Conservation (phyloP, 2,329 filamentous ascomycete species). For the Hymenoscyphus salicellus region DNA sequence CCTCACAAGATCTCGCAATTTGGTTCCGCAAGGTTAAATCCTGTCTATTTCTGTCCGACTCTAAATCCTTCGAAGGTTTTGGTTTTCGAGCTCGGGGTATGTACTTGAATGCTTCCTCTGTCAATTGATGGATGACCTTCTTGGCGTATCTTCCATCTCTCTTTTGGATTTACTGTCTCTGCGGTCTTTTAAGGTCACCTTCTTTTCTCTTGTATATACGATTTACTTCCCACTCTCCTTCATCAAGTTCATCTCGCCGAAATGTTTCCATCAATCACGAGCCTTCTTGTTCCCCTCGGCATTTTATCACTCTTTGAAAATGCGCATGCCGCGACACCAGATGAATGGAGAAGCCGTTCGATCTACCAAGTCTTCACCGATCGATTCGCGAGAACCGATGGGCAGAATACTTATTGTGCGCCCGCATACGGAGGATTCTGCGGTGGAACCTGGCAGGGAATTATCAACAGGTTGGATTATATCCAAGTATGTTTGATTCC, state of each 20-base stretch:
- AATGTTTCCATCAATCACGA: neutral
- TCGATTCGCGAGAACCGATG: conserved; percentile 39
- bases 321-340: conserved; percentile 9
- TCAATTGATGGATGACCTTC: neutral
- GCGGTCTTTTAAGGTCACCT: neutral
- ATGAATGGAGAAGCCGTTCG: conserved; percentile 38
- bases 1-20: neutral
- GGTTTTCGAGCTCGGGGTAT: neutral
- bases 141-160: neutral
- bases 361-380: conserved; percentile 46
- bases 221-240: neutral
- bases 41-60: neutral
- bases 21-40: neutral
- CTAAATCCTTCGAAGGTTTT: neutral
- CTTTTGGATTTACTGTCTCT: neutral
- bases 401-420: conserved; percentile 16
- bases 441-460: conserved; percentile 50
- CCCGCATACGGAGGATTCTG: conserved; percentile 39
- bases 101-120: neutral
- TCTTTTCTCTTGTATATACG: neutral
- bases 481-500: conserved; percentile 45
- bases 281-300: neutral
- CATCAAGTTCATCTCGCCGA: neutral
- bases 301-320: neutral
- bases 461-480: conserved; percentile 48